A percentile compares a stretch with the other conserved stretches of the same genome.
These are phyloP conservation scores for Mycena kentingensis DNA, from an alignment of 768 basidiomycete genomes.

Conservation along the genomic window DNA sequence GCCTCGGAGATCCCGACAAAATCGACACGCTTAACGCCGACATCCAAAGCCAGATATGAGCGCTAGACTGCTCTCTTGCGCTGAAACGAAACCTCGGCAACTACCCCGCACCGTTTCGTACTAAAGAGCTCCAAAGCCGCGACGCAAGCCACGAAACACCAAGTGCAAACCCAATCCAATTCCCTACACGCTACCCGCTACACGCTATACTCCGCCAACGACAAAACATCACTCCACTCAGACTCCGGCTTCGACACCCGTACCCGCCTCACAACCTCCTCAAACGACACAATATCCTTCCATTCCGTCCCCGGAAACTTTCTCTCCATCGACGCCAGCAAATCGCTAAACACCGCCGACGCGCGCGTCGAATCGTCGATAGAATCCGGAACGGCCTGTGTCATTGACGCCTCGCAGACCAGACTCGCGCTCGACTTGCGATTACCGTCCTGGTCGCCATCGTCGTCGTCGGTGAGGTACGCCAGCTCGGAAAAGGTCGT, in stretches of 20 bases:
- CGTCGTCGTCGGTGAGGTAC: slow-evolving; percentile 4
- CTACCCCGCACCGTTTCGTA: too few relatives aligned
- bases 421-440: background rate
- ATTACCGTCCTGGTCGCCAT: background rate
- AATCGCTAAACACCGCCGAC: slow-evolving; percentile 10
- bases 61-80: too few relatives aligned
- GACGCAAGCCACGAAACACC: too few relatives aligned
- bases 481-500: slow-evolving; percentile 4
- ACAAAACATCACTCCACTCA: background rate
- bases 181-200: too few relatives aligned
- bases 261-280: background rate
- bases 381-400: background rate
- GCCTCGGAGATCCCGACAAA: too few relatives aligned
- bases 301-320: slow-evolving; percentile 14
- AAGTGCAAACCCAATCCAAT: too few relatives aligned
- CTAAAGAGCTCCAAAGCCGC: too few relatives aligned
- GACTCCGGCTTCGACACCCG: background rate
- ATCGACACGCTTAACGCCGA: too few relatives aligned
- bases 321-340: slow-evolving; percentile 19
- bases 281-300: slow-evolving; percentile 10
- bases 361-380: slow-evolving; percentile 1
- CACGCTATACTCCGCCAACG: background rate
- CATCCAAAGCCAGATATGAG: too few relatives aligned
- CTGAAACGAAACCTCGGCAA: too few relatives aligned
- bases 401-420: background rate